Percentiles rank a stretch among this genome's conserved stretches.
These are phyloP conservation scores for Trichoderma koningiopsis DNA, from an alignment of 2,329 filamentous ascomycete genomes.

Conservation along the genomic window DNA sequence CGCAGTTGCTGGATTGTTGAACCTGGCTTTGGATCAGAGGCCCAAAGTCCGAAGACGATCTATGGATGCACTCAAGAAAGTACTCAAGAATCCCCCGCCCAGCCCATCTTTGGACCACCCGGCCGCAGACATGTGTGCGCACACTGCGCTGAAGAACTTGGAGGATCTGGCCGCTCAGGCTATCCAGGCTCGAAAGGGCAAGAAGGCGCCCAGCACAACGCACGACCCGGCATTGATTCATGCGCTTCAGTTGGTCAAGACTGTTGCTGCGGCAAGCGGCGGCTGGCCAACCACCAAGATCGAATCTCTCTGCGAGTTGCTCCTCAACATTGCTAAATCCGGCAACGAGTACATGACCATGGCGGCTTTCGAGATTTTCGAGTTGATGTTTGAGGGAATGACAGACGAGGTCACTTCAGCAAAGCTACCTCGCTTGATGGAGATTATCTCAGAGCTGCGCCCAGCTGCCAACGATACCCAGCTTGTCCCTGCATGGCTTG, in stretches of 20 bases:
- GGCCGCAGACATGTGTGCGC: constrained; percentile 93
- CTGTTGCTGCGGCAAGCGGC: constrained; percentile 80
- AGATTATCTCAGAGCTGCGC: constrained; percentile 88
- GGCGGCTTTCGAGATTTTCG: constrained; percentile 95
- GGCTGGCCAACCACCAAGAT: constrained; percentile 98
- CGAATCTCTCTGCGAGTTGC: constrained; percentile 83
- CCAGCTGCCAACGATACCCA: constrained; percentile 93
- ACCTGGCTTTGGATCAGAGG: constrained; percentile 79
- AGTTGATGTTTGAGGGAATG: constrained; percentile 94
- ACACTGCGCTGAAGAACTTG: constrained; percentile 81
- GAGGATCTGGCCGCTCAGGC: constrained; percentile 70
- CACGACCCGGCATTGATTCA: constrained; percentile 88
- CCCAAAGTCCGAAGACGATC: constrained; percentile 95
- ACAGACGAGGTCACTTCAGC: constrained; percentile 81
- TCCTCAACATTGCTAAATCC: constrained; percentile 84
- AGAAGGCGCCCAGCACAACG: constrained; percentile 61
- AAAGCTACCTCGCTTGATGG: constrained; percentile 85
- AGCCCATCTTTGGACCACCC: constrained; percentile 93
- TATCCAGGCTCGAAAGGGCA: constrained; percentile 61
- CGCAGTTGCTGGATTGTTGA: constrained; percentile 83
- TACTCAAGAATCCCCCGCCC: constrained; percentile 83
- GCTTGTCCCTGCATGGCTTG: constrained; percentile 93
- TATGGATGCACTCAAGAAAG: constrained; percentile 81
- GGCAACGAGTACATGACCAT: constrained; percentile 96
- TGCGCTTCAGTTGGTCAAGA: constrained; percentile 88